Evolutionary conservation across 2,329 filamentous ascomycete species (phyloP).

Genomic region (Ophiostoma sp.): DNA sequence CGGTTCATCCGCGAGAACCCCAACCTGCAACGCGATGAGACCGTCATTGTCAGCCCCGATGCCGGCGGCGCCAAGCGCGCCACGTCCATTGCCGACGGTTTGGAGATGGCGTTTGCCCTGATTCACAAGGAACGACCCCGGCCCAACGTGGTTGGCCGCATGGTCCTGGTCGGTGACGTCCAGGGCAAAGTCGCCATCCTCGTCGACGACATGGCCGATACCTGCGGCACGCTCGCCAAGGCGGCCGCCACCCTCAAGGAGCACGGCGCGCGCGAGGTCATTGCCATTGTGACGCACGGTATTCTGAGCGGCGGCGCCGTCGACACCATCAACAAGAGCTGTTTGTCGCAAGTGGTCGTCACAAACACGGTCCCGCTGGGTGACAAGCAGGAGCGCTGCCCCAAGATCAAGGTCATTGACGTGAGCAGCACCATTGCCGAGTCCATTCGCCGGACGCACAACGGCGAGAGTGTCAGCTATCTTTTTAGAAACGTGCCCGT

Average conservation of each 20-base stretch:
- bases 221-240: constrained; percentile 59
- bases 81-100: constrained; percentile 86
- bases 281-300: constrained; percentile 70
- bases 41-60: constrained; percentile 92
- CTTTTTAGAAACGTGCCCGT: constrained; percentile 67
- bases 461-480: constrained; percentile 65
- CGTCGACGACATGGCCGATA: constrained; percentile 50
- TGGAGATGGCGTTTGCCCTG: constrained; percentile 87
- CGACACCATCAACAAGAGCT: constrained; percentile 77
- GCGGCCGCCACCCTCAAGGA: constrained; percentile 85
- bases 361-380: constrained; percentile 84
- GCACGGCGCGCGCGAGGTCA: constrained; percentile 82
- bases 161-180: constrained; percentile 95
- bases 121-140: constrained; percentile 95
- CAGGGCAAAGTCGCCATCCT: constrained; percentile 89
- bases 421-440: constrained; percentile 80
- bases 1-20: constrained; percentile 52
- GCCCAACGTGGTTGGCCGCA: constrained; percentile 76
- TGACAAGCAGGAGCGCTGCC: constrained; percentile 72
- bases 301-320: constrained; percentile 69
- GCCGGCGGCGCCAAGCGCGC: constrained; percentile 93
- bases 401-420: constrained; percentile 85
- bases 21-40: constrained; percentile 54
- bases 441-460: constrained; percentile 68
- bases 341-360: constrained; percentile 76